A percentile compares a stretch with the other conserved stretches of the same genome.
Conservation (phyloP, 495 filamentous ascomycete species). For the Xylaria telfairii region DNA sequence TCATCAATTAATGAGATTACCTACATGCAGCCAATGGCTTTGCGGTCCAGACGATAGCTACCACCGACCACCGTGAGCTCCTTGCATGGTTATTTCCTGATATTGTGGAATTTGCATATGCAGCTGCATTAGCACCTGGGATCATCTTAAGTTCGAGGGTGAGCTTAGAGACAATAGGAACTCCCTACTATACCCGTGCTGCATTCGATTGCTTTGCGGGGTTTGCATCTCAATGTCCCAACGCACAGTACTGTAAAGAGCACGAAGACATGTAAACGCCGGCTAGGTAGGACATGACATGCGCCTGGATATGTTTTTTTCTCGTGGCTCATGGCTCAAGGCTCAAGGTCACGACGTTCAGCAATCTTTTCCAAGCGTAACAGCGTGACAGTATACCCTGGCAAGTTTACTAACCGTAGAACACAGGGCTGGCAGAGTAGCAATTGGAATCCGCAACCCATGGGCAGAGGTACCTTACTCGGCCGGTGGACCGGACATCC, state of each 20-base stretch:
- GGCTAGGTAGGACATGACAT: neutral
- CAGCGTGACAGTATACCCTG: neutral
- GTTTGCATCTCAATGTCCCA: neutral
- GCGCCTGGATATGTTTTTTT: neutral
- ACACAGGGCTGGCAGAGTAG: constrained; percentile 42
- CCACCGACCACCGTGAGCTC: constrained; percentile 38
- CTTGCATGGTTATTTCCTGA: constrained; percentile 35
- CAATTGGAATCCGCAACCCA: constrained; percentile 38
- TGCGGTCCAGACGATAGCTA: constrained; percentile 34
- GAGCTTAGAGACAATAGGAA: neutral
- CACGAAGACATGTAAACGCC: neutral
- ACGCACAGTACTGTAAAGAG: neutral
- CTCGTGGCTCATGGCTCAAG: neutral
- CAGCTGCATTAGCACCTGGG: constrained; percentile 7
- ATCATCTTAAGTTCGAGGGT: constrained; percentile 15
- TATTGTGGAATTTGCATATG: constrained; percentile 18
- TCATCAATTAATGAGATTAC: constrained; percentile 7
- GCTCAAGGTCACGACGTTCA: neutral
- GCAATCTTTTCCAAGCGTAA: neutral
- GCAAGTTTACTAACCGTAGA: neutral
- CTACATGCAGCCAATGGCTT: constrained; percentile 32
- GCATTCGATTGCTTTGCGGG: constrained; percentile 2
- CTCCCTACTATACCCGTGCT: neutral
- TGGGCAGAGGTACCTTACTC: constrained; percentile 22
- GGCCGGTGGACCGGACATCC: constrained; percentile 36